Conservation (phyloP, 768 basidiomycete genomes). For the Naganishia antarctica region DNA sequence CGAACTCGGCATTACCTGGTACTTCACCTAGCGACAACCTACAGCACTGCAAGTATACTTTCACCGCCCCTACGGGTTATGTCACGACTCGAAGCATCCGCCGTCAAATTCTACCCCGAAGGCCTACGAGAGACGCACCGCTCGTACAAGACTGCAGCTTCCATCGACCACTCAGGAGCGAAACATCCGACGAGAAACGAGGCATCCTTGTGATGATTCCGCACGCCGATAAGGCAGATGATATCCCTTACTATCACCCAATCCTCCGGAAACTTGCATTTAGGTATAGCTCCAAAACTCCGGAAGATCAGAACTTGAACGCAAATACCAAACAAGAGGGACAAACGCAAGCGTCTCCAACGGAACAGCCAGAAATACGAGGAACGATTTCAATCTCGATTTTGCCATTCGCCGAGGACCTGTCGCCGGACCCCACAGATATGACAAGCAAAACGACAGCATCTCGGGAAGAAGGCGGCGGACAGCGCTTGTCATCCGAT, state of each 20-base stretch:
- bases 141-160: slow-evolving; percentile 75
- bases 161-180: slow-evolving; percentile 37
- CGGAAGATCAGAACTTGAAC: background rate
- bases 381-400: slow-evolving; percentile 23
- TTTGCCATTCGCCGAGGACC: slow-evolving; percentile 18
- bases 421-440: slow-evolving; percentile 27
- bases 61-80: background rate
- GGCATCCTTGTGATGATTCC: slow-evolving; percentile 49
- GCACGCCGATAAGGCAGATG: slow-evolving; percentile 48
- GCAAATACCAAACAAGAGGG: background rate
- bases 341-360: background rate
- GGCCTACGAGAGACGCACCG: slow-evolving; percentile 68
- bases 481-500: slow-evolving; percentile 28
- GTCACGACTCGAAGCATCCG: slow-evolving; percentile 46
- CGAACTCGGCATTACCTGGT: too few species aligned
- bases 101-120: slow-evolving; percentile 67
- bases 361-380: background rate
- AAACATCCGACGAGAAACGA: slow-evolving; percentile 27
- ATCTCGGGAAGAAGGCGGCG: background rate
- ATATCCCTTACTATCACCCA: slow-evolving; percentile 86
- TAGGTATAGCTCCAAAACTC: slow-evolving; percentile 53
- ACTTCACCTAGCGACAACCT: slow-evolving; percentile 23
- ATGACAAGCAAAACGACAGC: slow-evolving; percentile 29
- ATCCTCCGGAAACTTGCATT: slow-evolving; percentile 73
- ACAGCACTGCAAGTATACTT: slow-evolving; percentile 17